Evolutionary conservation across 345 rosid genomes (phyloP).

Genomic region (Citropsis articulata): DNA sequence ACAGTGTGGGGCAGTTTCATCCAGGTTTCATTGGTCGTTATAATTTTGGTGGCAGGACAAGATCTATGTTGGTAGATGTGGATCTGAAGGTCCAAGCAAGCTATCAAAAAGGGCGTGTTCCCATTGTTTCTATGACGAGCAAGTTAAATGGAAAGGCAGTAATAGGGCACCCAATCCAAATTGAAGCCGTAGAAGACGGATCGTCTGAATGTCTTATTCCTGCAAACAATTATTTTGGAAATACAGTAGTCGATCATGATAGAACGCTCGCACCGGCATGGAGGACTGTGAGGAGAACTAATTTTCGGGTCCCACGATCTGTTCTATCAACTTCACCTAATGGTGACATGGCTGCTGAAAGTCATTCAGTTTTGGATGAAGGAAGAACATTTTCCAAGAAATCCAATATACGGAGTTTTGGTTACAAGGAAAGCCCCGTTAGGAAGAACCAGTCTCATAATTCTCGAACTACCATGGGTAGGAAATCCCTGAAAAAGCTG

Average conservation of each 20-base stretch:
- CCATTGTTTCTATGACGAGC: slow-evolving; percentile 80
- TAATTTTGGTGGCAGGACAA: slow-evolving; percentile 39
- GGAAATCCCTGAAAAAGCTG: slow-evolving; percentile 45
- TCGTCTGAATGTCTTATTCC: slow-evolving; percentile 54
- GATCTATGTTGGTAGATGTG: slow-evolving; percentile 67
- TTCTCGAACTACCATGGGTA: slow-evolving; percentile 41
- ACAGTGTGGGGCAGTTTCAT: slow-evolving; percentile 34
- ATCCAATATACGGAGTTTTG: slow-evolving; percentile 29
- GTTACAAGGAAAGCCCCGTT: slow-evolving; percentile 37
- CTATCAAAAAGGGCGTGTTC: slow-evolving; percentile 73
- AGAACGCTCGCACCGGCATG: slow-evolving; percentile 65
- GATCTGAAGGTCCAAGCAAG: slow-evolving; percentile 85
- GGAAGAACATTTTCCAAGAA: slow-evolving; percentile 47
- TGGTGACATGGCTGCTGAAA: slow-evolving; percentile 35
- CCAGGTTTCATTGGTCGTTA: slow-evolving; percentile 36
- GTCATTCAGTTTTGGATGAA: slow-evolving; percentile 31
- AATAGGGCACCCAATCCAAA: slow-evolving; percentile 84
- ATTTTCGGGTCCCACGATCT: slow-evolving; percentile 73
- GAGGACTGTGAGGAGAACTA: slow-evolving; percentile 93
- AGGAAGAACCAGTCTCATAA: slow-evolving; percentile 42
- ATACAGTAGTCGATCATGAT: slow-evolving; percentile 48
- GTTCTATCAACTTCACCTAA: slow-evolving; percentile 45
- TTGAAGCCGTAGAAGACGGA: slow-evolving; percentile 72
- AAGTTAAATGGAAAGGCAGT: slow-evolving; percentile 81
- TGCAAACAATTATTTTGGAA: slow-evolving; percentile 35